Conservation (phyloP, 2,329 filamentous ascomycete species). For the Epichloe brachyelytri region DNA sequence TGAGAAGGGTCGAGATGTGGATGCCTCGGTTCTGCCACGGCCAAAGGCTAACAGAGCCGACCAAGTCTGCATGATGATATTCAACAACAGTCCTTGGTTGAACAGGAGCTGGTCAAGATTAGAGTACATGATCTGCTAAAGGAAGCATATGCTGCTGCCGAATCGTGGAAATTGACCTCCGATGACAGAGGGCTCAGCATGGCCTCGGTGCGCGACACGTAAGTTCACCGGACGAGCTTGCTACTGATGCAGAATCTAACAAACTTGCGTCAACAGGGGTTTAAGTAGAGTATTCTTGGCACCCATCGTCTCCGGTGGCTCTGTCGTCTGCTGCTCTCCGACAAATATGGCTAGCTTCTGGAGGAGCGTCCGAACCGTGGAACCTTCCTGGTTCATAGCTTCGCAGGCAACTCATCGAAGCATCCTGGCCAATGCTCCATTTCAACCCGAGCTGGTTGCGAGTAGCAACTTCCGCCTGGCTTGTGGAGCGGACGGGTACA, state of each 20-base stretch:
- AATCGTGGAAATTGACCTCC: conserved; percentile 1
- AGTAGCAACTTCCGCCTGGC: not conserved
- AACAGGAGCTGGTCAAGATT: not conserved
- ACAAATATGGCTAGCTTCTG: not conserved
- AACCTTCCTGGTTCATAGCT: not conserved
- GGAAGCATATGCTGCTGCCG: conserved; percentile 1
- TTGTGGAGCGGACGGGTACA: not conserved
- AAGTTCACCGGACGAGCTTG: not conserved
- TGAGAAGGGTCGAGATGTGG: not conserved
- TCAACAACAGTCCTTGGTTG: conserved; percentile 3
- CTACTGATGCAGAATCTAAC: not conserved
- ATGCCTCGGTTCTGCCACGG: not conserved
- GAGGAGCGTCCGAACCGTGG: not conserved
- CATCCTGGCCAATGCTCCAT: not conserved
- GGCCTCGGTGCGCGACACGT: conserved; percentile 4
- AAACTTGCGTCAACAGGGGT: not conserved
- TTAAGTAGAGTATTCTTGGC: not conserved
- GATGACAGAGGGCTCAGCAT: conserved; percentile 4
- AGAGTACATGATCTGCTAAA: conserved; percentile 1
- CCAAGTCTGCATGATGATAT: conserved; percentile 1
- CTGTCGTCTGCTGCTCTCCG: not conserved
- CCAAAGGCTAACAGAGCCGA: conserved; percentile 2
- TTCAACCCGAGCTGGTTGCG: not conserved
- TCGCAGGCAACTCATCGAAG: not conserved
- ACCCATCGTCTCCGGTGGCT: not conserved